Evolutionary conservation across 176 grass and related monocot species (phyloP).

Genomic region (bread wheat (Triticum aestivum)): DNA sequence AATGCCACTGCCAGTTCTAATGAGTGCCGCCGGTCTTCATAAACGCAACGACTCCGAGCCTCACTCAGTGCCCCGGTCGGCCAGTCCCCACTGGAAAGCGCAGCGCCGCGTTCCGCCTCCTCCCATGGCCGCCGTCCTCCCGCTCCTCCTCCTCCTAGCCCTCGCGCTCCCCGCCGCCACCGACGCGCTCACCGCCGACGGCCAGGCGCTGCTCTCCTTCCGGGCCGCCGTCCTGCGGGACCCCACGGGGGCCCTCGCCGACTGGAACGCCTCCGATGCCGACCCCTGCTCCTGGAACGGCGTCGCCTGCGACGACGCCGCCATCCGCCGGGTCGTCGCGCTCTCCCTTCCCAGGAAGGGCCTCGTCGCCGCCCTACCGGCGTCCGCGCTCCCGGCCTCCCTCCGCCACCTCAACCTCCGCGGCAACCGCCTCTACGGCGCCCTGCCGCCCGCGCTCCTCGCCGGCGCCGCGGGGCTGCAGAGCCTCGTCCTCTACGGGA

Average conservation of each 20-base stretch:
- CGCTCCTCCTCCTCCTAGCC: constrained; percentile 3
- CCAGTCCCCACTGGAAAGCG: background rate
- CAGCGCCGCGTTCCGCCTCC: background rate
- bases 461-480: constrained; percentile 39
- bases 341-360: constrained; percentile 65
- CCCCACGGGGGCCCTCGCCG: constrained; percentile 50
- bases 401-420: constrained; percentile 90
- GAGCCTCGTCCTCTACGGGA: constrained; percentile 82
- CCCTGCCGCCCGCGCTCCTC: constrained; percentile 41
- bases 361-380: constrained; percentile 51
- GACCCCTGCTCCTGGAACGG: constrained; percentile 93
- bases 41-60: background rate
- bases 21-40: background rate
- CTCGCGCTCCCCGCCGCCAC: background rate
- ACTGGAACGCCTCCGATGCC: constrained; percentile 61
- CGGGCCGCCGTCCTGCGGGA: constrained; percentile 61
- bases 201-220: constrained; percentile 74
- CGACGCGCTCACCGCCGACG: constrained; percentile 51
- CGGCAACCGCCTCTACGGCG: constrained; percentile 59
- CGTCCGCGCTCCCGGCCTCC: constrained; percentile 42
- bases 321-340: constrained; percentile 47
- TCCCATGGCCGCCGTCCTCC: constrained; percentile 1
- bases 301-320: constrained; percentile 42
- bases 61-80: background rate
- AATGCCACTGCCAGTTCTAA: background rate